Evolutionary conservation across 176 grass and related monocot genomes (phyloP), one percentile per base, ranked within the genome.

Genomic region (Musa acuminata): DNA sequence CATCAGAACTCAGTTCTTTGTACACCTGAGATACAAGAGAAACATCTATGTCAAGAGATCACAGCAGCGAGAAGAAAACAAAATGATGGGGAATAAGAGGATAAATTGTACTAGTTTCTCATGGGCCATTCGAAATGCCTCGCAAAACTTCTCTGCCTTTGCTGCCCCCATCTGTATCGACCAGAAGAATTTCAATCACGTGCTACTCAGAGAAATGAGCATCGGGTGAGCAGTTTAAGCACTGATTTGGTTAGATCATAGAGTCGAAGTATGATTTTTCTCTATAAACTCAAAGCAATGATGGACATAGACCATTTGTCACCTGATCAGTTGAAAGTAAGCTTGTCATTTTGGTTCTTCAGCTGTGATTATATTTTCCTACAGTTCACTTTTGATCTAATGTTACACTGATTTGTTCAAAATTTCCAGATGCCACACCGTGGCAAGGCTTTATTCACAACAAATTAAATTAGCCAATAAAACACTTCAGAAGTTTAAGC

Each of bases 41-140:
- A 79, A 43, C 10, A 64, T 65, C 59, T n/a, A 65, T n/a, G 3
- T 14, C 9, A 48, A 78, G 67, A n/a, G 12, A 26, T 21, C 1
- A 49, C 75, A 20, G 14, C 27, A 72, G 26, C 70, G 1, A 77
- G 49, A 17, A 67, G 21, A 23, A 35, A 62, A 0, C 17, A 52
- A 75, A 26, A 23, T 62, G 55, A 75, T 26, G 51, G 52, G 19
- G 51, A 20, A 75, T 11, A 13, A 72, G 16, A 8, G 52, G 23
- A 60, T 19, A 60, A 60, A 60, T 50, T n/a, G 20, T 90, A 96
- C 93, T 53, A 96, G 87, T 84, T 75, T 90, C 65, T 92, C 87
- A 27, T 92, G 93, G 70, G 79, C 83, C 82, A 84, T 82, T 62
- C 82, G 75, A 78, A 96, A 96, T 73, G 83, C 75, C 85, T 90